Base-by-base conservation (phyloP, 306 rosid species). In the Arachis hypogaea region DNA sequence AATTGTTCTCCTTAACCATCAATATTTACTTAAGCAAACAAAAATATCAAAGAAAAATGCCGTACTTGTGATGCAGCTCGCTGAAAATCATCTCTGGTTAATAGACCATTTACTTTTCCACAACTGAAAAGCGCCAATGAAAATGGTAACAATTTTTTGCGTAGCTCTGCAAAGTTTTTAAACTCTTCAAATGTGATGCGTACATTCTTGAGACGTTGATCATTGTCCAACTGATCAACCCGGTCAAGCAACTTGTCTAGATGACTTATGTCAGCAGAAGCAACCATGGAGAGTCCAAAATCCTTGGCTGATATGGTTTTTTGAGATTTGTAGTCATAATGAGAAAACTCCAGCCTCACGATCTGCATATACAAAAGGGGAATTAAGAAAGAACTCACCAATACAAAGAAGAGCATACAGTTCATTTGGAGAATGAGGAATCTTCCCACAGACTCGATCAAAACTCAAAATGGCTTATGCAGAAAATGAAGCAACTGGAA, bases 261-360 rank as follows among this genome's bases (percentile, higher is more conserved):
- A 63, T 80, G 90, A 80, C 77, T 77, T 79, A 86, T 70, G 77
- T 87, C 90, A 0, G 99, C 99, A 63, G 97, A 85, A 73, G 99
- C 96, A 82, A 89, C 97, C 92, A 94, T 77, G 82, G 99, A 94
- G 76, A 89, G 81, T 16, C 95, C 97, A 71, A 94, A 94, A 82
- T 94, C 99, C 83, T 84, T 86, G 45, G 93, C 96, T 3, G 87
- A 82, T 82, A 94, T 92, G 75, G 87, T 76, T 73, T 88, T 83
- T 73, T 63, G 83, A 51, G 63, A 49, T 69, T 89, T 92, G 78
- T 89, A 92, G 86, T 94, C 97, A 69, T 92, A 94, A 81, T 94
- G 97, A 46, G 74, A 82, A 78, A 89, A 94, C 92, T 94, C 99
- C 84, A 94, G 73, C 70, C 44, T 82, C 62, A 88, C 59, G 65